Evolutionary conservation across 225 moss, liverwort and hornwort genomes (phyloP).

Genomic region (Sphagnum tenellum): DNA sequence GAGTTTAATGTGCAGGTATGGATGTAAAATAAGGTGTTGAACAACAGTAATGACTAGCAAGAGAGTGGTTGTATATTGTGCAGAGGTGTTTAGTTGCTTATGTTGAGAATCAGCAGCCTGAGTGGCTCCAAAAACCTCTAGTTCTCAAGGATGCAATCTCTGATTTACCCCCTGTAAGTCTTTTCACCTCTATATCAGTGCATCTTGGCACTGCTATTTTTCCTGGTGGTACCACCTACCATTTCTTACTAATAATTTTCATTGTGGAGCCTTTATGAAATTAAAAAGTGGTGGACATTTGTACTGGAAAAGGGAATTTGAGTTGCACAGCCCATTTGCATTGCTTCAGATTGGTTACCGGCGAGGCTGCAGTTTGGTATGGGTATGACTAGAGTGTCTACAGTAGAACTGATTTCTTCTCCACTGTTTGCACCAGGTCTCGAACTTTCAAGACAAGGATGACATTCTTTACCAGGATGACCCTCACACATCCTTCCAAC

Average conservation of each 20-base stretch:
- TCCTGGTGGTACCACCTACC: no score
- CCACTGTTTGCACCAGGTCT: conserved; percentile 34
- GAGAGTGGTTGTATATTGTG: neutral
- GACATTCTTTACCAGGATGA: conserved; percentile 52
- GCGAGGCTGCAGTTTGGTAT: no score
- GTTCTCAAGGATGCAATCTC: conserved; percentile 85
- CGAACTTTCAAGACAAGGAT: conserved; percentile 60
- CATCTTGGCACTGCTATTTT: no score
- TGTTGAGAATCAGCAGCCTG: conserved; percentile 64
- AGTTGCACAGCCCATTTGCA: neutral
- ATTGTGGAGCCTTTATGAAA: no score
- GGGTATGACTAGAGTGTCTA: neutral
- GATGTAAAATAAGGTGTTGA: neutral
- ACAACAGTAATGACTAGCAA: neutral
- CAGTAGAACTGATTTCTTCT: neutral
- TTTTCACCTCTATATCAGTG: no score
- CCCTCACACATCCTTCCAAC: conserved; percentile 69
- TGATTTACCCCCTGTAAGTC: conserved; percentile 72
- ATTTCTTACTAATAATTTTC: no score
- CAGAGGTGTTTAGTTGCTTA: conserved; percentile 90
- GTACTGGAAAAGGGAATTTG: neutral
- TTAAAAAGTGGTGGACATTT: neutral
- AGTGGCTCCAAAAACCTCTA: conserved; percentile 62
- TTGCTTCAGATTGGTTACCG: no score
- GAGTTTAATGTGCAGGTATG: no score